Conservation (phyloP, 345 rosid species). For the Citrus reticulata region DNA sequence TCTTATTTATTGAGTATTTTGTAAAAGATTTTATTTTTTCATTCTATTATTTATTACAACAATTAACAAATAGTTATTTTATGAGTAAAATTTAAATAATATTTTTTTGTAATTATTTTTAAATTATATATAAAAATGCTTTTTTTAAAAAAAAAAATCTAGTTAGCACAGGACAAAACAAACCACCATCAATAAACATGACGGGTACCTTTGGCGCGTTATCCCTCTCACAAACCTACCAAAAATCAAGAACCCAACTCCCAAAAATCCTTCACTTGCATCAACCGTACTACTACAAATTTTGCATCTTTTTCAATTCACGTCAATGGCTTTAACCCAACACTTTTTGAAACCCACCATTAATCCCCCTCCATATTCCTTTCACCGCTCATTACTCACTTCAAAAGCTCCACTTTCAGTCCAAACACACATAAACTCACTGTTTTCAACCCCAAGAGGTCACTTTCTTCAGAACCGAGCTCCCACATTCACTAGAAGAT, state of each 20-base stretch:
- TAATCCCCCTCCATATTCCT: conserved; percentile 3
- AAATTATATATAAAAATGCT: too few species aligned
- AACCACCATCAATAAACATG: background rate
- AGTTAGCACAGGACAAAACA: background rate
- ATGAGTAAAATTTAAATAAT: too few species aligned
- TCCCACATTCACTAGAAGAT: conserved; percentile 50
- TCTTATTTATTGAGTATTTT: too few species aligned
- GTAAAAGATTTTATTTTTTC: fast-evolving
- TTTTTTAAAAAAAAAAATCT: too few species aligned
- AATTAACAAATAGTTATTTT: too few species aligned
- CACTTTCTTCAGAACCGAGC: conserved; percentile 28
- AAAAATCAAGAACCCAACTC: background rate
- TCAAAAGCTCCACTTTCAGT: conserved; percentile 23
- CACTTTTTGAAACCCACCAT: conserved; percentile 28
- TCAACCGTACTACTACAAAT: background rate
- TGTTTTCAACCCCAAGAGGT: conserved; percentile 14
- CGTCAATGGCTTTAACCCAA: conserved; percentile 36
- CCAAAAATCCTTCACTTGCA: background rate
- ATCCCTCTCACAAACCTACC: background rate
- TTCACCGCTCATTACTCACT: conserved; percentile 12
- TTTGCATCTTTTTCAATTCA: background rate
- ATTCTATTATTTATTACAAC: too few species aligned
- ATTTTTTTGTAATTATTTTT: too few species aligned
- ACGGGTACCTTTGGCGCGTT: background rate
- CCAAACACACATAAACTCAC: conserved; percentile 14